Conservation (phyloP, 805 yeast genomes). For the Lipomyces starkeyi region DNA sequence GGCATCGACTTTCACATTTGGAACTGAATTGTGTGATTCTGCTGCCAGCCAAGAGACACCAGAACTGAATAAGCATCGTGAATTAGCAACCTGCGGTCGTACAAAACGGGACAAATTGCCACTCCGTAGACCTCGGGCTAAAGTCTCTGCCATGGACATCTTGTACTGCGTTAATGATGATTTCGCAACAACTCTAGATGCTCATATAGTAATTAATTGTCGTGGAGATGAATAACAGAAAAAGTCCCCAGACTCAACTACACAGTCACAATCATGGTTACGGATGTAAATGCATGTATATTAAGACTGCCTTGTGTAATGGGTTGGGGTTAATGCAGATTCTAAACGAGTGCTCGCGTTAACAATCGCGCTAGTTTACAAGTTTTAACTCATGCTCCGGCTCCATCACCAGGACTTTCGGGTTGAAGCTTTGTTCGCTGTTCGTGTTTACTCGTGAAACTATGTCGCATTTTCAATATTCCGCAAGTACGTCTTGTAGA, state of each 20-base stretch:
- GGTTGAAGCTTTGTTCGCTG: background rate
- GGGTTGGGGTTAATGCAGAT: background rate
- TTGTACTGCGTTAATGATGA: background rate
- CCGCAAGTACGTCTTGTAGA: background rate
- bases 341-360: background rate
- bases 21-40: background rate
- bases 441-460: background rate
- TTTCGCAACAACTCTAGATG: background rate
- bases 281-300: background rate
- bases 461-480: slow-evolving; percentile 2
- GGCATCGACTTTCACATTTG: background rate
- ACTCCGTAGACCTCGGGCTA: background rate
- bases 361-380: background rate
- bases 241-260: background rate
- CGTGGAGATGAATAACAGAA: too few species aligned
- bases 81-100: background rate
- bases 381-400: background rate
- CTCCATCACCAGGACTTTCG: background rate
- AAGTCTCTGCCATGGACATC: background rate
- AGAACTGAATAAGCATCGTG: background rate
- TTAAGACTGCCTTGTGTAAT: background rate
- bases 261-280: background rate
- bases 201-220: background rate
- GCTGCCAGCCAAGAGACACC: background rate
- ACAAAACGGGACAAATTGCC: background rate